Evolutionary conservation across 306 rosid species (phyloP), one percentile per base, ranked within the genome.

Genomic region (Dalbergia oliveri): DNA sequence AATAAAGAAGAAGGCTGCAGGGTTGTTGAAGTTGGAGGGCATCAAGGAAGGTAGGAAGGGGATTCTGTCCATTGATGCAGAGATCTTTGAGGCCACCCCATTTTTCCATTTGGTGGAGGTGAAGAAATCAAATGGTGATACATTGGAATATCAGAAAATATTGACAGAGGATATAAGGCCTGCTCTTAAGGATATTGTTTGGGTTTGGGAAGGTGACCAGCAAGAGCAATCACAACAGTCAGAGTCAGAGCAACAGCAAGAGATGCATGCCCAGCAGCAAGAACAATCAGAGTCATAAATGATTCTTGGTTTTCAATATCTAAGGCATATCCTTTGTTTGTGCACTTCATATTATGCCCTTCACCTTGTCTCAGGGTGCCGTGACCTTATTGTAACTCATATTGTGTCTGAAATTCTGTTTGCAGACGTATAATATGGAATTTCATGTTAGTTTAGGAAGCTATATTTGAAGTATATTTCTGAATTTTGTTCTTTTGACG

Each of bases 191-290:
- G 91, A 88, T 26, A 78, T 90, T 69, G 88, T 86, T 37, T 88
- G 89, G 91, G 80, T 82, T 83, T 90, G 92, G 89, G 87, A 85
- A 77, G 85, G 86, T 67, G 91, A 85, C 15, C 56, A 63, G 41
- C 86, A 66, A 65, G 68, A 83, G 43, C 81, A 81, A 71, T 47
- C 69, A 60, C 86, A 82, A 34, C 51, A 80, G 60, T 76, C n/a
- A n/a, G n/a, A n/a, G n/a, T n/a, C 63, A 18, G 84, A 72, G 31
- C 79, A 81, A 34, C 76, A 53, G 68, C 61, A 19, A 78, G 75
- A 67, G 39, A 18, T 50, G 10, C 49, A 75, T 35, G 65, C 82
- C 70, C 54, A 66, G 73, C 86, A 70, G 44, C 82, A 15, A 63
- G 82, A 71, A 4, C 82, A 56, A 5, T 66, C 72, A 60, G 44